Base-by-base conservation (phyloP, 2,329 filamentous ascomycete genomes). In the Leptosphaerulina australis region DNA sequence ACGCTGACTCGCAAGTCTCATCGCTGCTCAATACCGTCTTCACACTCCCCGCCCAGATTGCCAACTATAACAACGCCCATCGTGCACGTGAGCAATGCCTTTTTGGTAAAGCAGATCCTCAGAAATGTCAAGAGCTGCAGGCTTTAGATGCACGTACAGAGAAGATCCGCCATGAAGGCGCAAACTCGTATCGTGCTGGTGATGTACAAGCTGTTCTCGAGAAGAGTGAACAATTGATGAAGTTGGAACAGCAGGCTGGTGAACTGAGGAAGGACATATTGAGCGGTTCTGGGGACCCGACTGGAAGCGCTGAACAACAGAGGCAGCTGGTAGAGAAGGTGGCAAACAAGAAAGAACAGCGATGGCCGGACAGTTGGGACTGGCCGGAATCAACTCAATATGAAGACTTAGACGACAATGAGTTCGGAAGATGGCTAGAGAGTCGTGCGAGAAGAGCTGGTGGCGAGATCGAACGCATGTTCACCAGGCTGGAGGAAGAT, bases 1-100 rank as follows among this genome's bases (percentile, higher is more conserved):
- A 82, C 65, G 81, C 83, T 47, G 83, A 86, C 59, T 78, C 80
- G 36, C 80, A 82, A 48, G 76, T 85, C 58, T 78, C 77, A 7
- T 79, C 78, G 12, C 68, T 86, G 41, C 68, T 85, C 46, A 79
- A 79, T 54, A 76, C 76, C 14, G 70, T 84, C 44, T 78, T 80
- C 48, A 74, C 77, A 21, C 67, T 70, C 11, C 64, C 68, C 25
- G 62, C 61, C 30, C 67, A 60, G 21, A 62, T 71, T 34, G 63
- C 60, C n/a, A 63, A 62, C 55, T 62, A 63, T 48, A 67, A 62
- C 55, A 65, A 68, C 31, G 63, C 56, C 11, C 62, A 69, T 35
- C 53, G 60, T 24, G 67, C 67, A 15, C 62, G 61, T 15, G 64
- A 69, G 35, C 59, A 68, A 22, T 71, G 69, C 28, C 58, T 71